Evolutionary conservation across 257 asterid species (phyloP), one percentile per base, ranked within the genome.

Genomic region (Nicotiana knightiana): DNA sequence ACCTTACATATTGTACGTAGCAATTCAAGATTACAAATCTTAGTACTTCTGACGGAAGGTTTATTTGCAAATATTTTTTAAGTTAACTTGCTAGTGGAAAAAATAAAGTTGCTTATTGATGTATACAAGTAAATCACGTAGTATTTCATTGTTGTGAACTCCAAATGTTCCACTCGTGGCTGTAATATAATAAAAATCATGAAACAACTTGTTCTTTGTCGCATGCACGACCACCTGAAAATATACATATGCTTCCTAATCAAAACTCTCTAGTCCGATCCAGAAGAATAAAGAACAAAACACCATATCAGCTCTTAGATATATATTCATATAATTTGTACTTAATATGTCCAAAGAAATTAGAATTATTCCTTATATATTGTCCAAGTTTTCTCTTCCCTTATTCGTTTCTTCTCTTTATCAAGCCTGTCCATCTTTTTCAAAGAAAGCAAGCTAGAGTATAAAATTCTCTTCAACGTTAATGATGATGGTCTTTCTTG

Each of bases 401-500:
- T 53, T 53, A 53, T 53, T 53, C 57, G 12, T 53, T 53, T 53
- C 57, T 53, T 16, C 48, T 33, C 78, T 71, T 71, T 70, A 70
- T 70, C 8, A 46, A 46, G 61, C 26, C 35, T 66, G 75, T 71
- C 37, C 79, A 71, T 71, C 79, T 71, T 71, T 46, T 71, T 71
- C 79, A 73, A 70, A 48, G 62, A 73, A 48, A 73, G 43, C 35
- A 70, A 13, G 21, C 16, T 43, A 33, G 78, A 43, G 48, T 73
- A 73, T 18, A 37, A 68, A 24, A 71, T 21, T 71, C 3, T 8
- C 48, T 71, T 71, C 79, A 73, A 73, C 79, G 79, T 73, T 73
- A 48, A 73, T 73, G 62, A 73, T 73, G 79, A 73, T 73, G 24
- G 55, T 48, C 43, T 24, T 73, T 73, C 79, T 73, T 24, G 79